Evolutionary conservation across 2,329 filamentous ascomycete genomes (phyloP), one percentile per base, ranked within the genome.

Genomic region (Colletotrichum brevisporum): DNA sequence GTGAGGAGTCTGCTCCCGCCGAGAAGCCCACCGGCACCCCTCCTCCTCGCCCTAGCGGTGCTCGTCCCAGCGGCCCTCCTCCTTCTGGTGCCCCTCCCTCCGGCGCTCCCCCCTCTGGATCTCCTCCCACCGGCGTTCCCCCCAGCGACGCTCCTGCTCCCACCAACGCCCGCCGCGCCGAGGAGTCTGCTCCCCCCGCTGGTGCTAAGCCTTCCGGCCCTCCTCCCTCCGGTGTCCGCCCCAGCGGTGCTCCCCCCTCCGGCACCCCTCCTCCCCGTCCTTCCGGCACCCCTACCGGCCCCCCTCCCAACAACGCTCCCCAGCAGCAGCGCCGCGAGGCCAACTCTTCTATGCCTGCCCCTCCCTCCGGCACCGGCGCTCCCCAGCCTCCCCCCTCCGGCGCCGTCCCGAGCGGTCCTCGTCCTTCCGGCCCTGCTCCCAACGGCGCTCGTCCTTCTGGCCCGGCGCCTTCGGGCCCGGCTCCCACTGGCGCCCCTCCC

Each of bases 251-350:
- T 27, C 47, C 58, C 26, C 59, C 59, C 13, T 62, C 62, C 12
- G 62, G 62, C 10, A 59, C 54, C 15, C 62, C 54, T 15, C 62
- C 62, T 27, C 16, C 26, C 18, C 15, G 26, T n/a, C 41, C 55
- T n/a, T 31, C 41, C 24, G 60, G 60, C 27, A 54, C 26, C 10
- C 63, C 55, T 9, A 60, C 43, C 15, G 55, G 63, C 5, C 41
- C 63, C 21, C 63, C 63, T 16, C 62, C 62, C 12, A 51, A 31
- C 36, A 53, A 15, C 9, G 61, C 61, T 18, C 61, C 61, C 8
- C 51, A 39, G 52, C 52, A 39, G 52, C 52, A 54, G 52, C 27
- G 52, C 13, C 52, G 52, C 39, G 52, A 54, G 52, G 50, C 50
- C 47, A 52, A 52, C 52, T 54, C 27, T 4, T 54, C 52, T 21